Evolutionary conservation across 306 rosid species (phyloP).

Genomic region (Glycine tomentella): DNA sequence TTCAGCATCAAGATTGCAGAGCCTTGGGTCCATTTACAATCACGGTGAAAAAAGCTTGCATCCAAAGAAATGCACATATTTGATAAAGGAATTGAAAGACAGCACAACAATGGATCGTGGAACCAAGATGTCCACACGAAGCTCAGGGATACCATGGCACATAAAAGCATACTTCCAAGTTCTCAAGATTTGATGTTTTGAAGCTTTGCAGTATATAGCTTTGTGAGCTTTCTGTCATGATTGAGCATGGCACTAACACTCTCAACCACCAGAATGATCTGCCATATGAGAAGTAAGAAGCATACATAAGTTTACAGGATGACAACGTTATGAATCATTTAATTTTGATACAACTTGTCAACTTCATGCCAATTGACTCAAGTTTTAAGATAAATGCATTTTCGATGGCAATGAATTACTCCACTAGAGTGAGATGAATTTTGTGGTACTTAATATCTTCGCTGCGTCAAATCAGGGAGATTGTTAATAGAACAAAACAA

Average conservation of each 20-base stretch:
- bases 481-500: conserved; percentile 12
- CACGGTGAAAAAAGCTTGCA: conserved; percentile 19
- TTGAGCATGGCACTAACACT: conserved; percentile 84
- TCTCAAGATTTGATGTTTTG: conserved; percentile 58
- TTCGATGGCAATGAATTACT: conserved; percentile 21
- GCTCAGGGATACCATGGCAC: conserved; percentile 28
- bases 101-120: conserved; percentile 3
- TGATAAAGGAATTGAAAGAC: conserved; percentile 21
- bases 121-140: conserved; percentile 29
- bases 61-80: conserved; percentile 24
- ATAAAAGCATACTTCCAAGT: conserved; percentile 28
- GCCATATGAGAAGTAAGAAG: conserved; percentile 44
- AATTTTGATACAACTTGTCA: conserved; percentile 16
- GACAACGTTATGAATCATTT: conserved; percentile 7
- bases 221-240: conserved; percentile 82
- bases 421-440: background rate
- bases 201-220: conserved; percentile 58
- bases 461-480: conserved; percentile 22
- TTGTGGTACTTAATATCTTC: conserved; percentile 16
- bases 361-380: conserved; percentile 4
- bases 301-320: conserved; percentile 9
- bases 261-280: conserved; percentile 88
- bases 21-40: conserved; percentile 6
- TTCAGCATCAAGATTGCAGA: conserved; percentile 15
- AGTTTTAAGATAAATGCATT: conserved; percentile 7